Percentiles rank a stretch among this genome's conserved stretches.
phyloP scores from a whole-genome alignment of 108 stramenopile species.

The Stephanodiscus minutulus region DNA sequence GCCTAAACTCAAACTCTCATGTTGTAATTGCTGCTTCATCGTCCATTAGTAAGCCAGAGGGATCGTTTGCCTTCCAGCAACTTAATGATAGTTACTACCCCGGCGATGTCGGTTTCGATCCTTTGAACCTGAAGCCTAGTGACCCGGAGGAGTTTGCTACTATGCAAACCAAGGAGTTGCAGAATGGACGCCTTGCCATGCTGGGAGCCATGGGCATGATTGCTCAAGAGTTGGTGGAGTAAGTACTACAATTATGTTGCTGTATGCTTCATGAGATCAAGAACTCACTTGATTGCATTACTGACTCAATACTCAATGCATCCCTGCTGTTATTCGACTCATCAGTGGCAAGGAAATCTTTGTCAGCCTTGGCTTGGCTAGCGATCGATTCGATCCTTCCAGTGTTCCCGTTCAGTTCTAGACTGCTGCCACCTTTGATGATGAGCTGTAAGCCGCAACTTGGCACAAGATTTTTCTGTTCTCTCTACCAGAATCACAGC shows the following conservation, averaged over 20 bases:
- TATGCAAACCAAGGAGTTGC: slow-evolving; percentile 85
- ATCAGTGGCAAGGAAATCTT: slow-evolving; percentile 55
- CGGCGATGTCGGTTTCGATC: slow-evolving; percentile 83
- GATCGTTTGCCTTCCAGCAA: slow-evolving; percentile 54
- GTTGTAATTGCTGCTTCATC: not conserved
- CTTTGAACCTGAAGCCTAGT: slow-evolving; percentile 71
- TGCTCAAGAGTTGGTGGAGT: slow-evolving; percentile 76
- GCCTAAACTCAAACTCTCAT: not conserved
- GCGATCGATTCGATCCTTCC: slow-evolving; percentile 46
- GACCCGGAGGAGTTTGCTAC: slow-evolving; percentile 59
- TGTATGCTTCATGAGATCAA: slow-evolving; percentile 42
- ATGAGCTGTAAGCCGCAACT: not conserved
- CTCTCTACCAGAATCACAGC: not conserved
- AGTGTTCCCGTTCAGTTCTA: slow-evolving; percentile 46
- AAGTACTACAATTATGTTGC: slow-evolving; percentile 10
- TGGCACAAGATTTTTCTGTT: not conserved
- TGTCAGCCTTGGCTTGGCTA: slow-evolving; percentile 49
- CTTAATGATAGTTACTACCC: slow-evolving; percentile 69
- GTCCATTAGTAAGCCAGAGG: slow-evolving; percentile 24
- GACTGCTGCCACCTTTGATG: not conserved
- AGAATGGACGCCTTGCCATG: slow-evolving; percentile 90
- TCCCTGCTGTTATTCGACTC: slow-evolving; percentile 1
- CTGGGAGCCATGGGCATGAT: slow-evolving; percentile 71
- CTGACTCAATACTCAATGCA: not conserved
- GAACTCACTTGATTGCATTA: slow-evolving; percentile 24